A percentile compares a stretch with the other conserved stretches of the same genome.
Evolutionary conservation across 1,139 yeast species (phyloP).

Genomic region (Suhomyces bokatorum): DNA sequence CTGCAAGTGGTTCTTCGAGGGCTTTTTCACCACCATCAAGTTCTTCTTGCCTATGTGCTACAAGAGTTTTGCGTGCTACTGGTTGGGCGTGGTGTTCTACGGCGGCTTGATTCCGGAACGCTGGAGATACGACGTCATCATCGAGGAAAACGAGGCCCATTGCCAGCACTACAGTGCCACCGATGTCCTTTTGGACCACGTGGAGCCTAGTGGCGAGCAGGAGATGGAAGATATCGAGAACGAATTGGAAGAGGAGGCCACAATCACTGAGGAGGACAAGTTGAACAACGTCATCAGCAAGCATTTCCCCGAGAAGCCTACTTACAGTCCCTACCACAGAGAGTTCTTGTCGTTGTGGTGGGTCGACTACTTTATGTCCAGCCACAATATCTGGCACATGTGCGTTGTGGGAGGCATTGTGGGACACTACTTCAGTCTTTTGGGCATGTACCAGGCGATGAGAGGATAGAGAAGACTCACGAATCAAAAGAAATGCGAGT

Average conservation of each 20-base stretch:
- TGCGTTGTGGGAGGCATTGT: constrained; percentile 85
- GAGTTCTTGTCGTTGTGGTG: constrained; percentile 76
- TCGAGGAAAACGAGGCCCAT: constrained; percentile 38
- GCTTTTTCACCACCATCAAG: constrained; percentile 49
- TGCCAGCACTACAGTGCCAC: constrained; percentile 25
- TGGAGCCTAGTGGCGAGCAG: constrained; percentile 46
- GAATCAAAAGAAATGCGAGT: background rate
- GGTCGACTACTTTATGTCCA: constrained; percentile 71
- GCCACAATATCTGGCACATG: constrained; percentile 93
- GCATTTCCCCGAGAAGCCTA: constrained; percentile 58
- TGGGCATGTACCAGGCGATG: constrained; percentile 58
- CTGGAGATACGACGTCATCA: constrained; percentile 67
- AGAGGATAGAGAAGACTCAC: background rate
- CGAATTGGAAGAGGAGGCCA: constrained; percentile 10
- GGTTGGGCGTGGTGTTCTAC: constrained; percentile 82
- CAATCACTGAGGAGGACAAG: constrained; percentile 22
- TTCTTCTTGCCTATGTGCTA: constrained; percentile 62
- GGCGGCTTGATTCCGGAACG: constrained; percentile 90
- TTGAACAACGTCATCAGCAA: constrained; percentile 41
- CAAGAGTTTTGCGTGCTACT: constrained; percentile 72
- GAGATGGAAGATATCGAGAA: constrained; percentile 34
- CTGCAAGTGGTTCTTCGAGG: constrained; percentile 57
- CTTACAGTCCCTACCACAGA: constrained; percentile 39
- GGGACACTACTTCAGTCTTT: constrained; percentile 79
- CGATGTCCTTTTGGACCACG: constrained; percentile 39